Base-by-base conservation (phyloP, 169 alveolate species). In the Plasmodium adleri region DNA sequence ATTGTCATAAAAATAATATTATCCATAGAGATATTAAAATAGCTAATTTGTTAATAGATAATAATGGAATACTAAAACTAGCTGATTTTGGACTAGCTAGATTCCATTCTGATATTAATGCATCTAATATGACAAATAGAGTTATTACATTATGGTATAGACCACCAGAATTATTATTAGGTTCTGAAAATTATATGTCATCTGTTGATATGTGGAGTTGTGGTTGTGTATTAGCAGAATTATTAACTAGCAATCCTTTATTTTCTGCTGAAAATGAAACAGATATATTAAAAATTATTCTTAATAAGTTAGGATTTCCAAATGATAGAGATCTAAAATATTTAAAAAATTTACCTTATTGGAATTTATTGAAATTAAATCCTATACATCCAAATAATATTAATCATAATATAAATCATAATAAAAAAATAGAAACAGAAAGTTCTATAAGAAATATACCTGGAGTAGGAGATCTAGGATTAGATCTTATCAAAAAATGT, bases 21-120 rank as follows among this genome's bases (percentile, higher is more conserved):
- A 87, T 97, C 78, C 99, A 97, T 88, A 86, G 99, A 54, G 99
- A 97, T 85, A 88, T 97, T 56, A 97, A 97, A 85, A 95, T 97
- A 28, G 99, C 99, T n/a, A 97, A 97, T 76, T 75, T 97, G 47
- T 88, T 97, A 88, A 95, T 98, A 58, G 96, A 95, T 68, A 91
- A 96, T 59, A 95, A 96, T 26, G 99, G 99, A 9, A 95, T 95
- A 20, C 95, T 98, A 2, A 98, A 98, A 93, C 73, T 98, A 72
- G 99, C 98, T 4, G 99, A 98, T 92, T 98, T 98, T 92, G 99
- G 99, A 0, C 91, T 98, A 52, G 99, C 99, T 12, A 92, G 99
- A 63, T 71, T 92, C 60, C 93, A 88, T 78, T 88, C 95, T n/a
- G 66, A 78, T 78, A 83, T 73, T 17, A 92, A 93, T 3, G 80